Conservation (phyloP, 176 grass and related monocot species). For the Aegilops speltoides region DNA sequence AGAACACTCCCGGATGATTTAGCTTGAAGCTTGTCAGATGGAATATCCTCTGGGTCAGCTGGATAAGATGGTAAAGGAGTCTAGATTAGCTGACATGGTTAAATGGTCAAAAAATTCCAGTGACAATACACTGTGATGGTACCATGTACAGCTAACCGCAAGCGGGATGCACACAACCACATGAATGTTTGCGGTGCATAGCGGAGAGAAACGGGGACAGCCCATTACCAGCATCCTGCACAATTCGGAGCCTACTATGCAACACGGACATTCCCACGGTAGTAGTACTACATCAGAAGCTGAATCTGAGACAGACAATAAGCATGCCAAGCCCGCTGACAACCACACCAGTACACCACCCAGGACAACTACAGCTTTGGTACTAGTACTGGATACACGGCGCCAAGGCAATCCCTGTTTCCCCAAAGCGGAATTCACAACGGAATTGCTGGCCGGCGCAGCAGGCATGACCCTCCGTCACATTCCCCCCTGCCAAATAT, state of each 20-base stretch:
- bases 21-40: slow-evolving; percentile 53
- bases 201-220: background rate
- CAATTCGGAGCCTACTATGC: background rate
- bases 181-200: background rate
- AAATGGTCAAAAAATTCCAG: background rate
- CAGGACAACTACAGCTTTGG: background rate
- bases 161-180: background rate
- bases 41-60: slow-evolving; percentile 74
- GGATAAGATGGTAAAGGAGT: slow-evolving; percentile 16
- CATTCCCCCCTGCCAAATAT: background rate
- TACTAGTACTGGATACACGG: background rate
- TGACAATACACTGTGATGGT: background rate
- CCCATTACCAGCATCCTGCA: background rate
- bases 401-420: background rate
- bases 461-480: slow-evolving; percentile 2
- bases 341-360: background rate
- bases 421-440: background rate
- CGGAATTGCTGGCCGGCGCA: background rate
- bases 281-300: background rate
- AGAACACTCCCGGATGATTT: slow-evolving; percentile 89
- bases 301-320: background rate
- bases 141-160: background rate
- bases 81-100: background rate
- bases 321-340: background rate
- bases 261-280: background rate